phyloP scores from a whole-genome alignment of 139 green algal genomes.

The Tetraselmis striata region DNA sequence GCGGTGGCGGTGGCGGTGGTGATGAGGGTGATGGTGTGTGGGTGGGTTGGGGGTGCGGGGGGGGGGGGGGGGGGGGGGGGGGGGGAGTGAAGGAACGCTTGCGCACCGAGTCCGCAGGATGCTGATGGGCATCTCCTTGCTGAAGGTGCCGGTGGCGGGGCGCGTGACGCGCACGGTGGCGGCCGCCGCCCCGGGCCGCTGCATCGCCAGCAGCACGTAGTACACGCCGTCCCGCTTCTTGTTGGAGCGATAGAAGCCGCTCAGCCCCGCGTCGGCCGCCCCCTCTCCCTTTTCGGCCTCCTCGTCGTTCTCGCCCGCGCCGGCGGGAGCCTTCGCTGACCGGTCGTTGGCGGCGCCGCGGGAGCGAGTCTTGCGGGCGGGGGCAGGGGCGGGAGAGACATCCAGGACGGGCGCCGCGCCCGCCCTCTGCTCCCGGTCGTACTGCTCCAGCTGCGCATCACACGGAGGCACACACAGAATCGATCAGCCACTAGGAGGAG shows the following conservation, averaged over 20 bases:
- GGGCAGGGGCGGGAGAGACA: too few relatives aligned
- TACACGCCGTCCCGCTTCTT: neutral
- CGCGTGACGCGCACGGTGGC: neutral
- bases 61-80: too few relatives aligned
- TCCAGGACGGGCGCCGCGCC: neutral
- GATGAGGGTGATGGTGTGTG: too few relatives aligned
- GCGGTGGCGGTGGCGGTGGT: too few relatives aligned
- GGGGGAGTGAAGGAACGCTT: too few relatives aligned
- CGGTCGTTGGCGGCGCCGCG: too few relatives aligned
- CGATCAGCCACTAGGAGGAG: too few relatives aligned
- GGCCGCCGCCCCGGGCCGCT: neutral
- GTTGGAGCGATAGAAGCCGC: conserved; percentile 2
- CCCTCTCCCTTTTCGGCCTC: neutral
- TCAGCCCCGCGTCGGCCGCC: neutral
- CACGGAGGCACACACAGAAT: conserved; percentile 15
- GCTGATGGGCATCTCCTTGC: neutral
- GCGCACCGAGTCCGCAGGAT: too few relatives aligned
- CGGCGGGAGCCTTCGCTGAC: too few relatives aligned
- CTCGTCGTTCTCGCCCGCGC: neutral
- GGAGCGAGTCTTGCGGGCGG: too few relatives aligned
- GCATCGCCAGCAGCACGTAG: neutral
- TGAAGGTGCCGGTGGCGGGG: neutral
- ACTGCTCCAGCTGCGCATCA: conserved; percentile 10
- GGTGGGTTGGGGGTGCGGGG: too few relatives aligned
- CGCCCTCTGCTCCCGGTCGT: neutral